A percentile compares a stretch with the other conserved stretches of the same genome.
phyloP scores from a whole-genome alignment of 768 basidiomycete genomes.

The Amanita exitialis region DNA sequence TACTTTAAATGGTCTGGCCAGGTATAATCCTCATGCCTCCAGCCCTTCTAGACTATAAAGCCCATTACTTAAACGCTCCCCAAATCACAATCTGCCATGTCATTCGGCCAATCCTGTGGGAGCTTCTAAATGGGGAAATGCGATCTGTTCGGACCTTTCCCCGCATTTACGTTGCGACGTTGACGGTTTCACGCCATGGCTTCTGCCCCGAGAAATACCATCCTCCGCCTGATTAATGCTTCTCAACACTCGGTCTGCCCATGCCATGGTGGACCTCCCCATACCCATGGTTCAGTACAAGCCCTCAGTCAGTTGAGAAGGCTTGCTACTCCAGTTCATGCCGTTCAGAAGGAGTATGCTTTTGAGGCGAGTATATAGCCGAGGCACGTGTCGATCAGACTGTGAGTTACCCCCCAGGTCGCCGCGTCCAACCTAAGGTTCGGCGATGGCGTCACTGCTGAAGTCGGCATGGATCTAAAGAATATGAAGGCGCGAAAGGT shows the following conservation, averaged over 20 bases:
- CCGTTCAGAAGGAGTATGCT: constrained; percentile 78
- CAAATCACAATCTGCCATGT: not conserved
- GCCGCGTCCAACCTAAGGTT: constrained; percentile 85
- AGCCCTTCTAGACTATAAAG: not conserved
- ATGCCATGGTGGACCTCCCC: constrained; percentile 56
- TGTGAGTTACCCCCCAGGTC: constrained; percentile 34
- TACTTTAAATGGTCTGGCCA: no score
- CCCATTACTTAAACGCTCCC: no score
- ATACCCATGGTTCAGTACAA: constrained; percentile 31
- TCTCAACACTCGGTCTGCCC: constrained; percentile 70
- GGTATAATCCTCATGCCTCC: no score
- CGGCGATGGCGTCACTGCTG: constrained; percentile 81
- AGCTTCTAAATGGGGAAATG: constrained; percentile 6
- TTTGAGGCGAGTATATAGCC: constrained; percentile 52
- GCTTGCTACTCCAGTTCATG: constrained; percentile 70
- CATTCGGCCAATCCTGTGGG: constrained; percentile 1
- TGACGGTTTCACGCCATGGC: constrained; percentile 23
- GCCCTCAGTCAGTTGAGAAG: constrained; percentile 55
- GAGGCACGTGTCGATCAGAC: not conserved
- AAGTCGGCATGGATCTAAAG: constrained; percentile 90
- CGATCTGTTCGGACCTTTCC: not conserved
- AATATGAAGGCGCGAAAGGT: constrained; percentile 90
- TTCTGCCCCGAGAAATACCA: constrained; percentile 46
- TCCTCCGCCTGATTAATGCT: constrained; percentile 67
- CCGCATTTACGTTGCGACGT: not conserved